Evolutionary conservation across 2,329 filamentous ascomycete species (phyloP), one percentile per base, ranked within the genome.

Genomic region (Verticillium dahliae): DNA sequence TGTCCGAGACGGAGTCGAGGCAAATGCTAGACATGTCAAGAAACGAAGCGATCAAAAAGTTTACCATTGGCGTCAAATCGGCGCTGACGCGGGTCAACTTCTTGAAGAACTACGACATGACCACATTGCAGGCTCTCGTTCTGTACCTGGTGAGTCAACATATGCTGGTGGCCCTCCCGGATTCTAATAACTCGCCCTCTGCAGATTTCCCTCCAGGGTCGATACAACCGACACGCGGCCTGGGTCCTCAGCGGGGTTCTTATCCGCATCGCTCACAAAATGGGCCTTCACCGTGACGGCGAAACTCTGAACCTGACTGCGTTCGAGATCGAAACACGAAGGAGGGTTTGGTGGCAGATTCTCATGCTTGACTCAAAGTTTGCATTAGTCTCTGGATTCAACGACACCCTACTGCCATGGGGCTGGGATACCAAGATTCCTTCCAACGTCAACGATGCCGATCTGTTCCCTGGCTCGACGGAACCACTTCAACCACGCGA

Each of bases 321-420:
- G 0, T 88, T 88, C 66, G 86, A 90, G 67, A 83, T 82, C 2
- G 86, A 90, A 69, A 89, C 90, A 78, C 80, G 86, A n/a, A 77
- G 87, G 54, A 78, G 87, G 6, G 76, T 89, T 22, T 90, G 87
- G 87, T 88, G 85, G 85, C 81, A 85, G 68, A 80, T 89, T 33
- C 77, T 85, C 57, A 75, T 87, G 61, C 76, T 85, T 59, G 85
- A 88, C 64, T 76, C 80, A 54, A 82, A 84, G 65, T 81, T 81
- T 61, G 84, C 83, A 52, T 72, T 86, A 62, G 75, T 84, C 62
- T 85, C 85, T 4, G 85, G 85, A 1, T 77, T 87, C 31, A 83
- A 77, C 62, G 79, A 82, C 64, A 79, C 80, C 10, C 72, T 82
- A 60, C 72, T 84, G 2, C 79, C 81, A 4, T 75, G 75, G n/a